Base-by-base conservation (phyloP, 208 protist genomes). In the Novymonas esmeraldas region DNA sequence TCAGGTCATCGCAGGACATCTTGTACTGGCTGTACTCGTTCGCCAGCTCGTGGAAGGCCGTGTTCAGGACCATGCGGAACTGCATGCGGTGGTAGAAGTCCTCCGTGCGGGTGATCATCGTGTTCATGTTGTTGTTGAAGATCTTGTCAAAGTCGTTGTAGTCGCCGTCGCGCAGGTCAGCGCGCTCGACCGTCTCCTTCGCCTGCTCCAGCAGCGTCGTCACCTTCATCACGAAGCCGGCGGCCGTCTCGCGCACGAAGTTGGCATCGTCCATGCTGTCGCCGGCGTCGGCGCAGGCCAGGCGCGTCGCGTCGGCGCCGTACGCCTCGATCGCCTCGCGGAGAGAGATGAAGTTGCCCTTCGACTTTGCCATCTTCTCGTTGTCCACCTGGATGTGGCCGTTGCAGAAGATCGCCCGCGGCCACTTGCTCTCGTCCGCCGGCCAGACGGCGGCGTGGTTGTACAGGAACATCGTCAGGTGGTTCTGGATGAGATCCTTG, bases 311-410 rank as follows among this genome's bases (percentile, higher is more conserved):
- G 69, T 98, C 96, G 36, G 94, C 84, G 33, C 80, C 80, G 71
- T 95, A 99, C 16, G 65, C 70, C 22, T 96, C 78, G 33, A 98
- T 82, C 7, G 84, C 86, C 57, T 98, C 79, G 14, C 62, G 24
- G 41, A 99, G 60, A 14, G 98, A 99, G 50, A 99, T 86, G 85
- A 99, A 99, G 85, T 99, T 99, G 44, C 99, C 99, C 33, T 94
- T 99, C 0, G 90, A 98, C 84, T 99, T 99, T 45, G 95, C 97
- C 99, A 99, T 99, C 87, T 99, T 99, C 45, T 99, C 97, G 50
- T 85, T 90, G 81, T 99, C 98, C 33, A 99, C 85, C 51, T 98
- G 80, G 39, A 99, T 92, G 75, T 99, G 98, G n/a, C 99, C 99
- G 78, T 99, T 99, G 71, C 97, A 97, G 81, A 97, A 98, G 52